Evolutionary conservation across 164 flowering plant species (phyloP), one percentile per base, ranked within the genome.

Genomic region (Umbellularia californica): DNA sequence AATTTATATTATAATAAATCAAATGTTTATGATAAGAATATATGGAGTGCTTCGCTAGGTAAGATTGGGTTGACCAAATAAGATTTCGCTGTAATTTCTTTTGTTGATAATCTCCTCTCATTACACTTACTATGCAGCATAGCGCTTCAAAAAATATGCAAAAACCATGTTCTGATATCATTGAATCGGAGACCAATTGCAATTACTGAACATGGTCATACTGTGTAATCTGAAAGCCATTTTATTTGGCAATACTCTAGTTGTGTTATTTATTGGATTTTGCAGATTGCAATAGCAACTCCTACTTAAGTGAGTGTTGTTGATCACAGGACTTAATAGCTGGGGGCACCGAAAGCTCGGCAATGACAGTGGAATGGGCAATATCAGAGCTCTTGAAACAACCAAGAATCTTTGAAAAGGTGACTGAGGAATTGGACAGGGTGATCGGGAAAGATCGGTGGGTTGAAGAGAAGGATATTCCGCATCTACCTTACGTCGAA

Each of bases 331-430:
- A 93, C 65, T 41, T 91, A 65, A 83, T 90, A 0, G 90, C 92
- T 0, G 97, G 90, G 5, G 96, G 95, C 15, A 90, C 90, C 0
- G 98, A 93, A 78, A 91, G 88, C 77, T 84, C 94, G 1, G 86
- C 94, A 0, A 87, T 87, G 75, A 88, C 89, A 0, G 88, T 90
- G 2, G 97, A 94, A 78, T 94, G 98, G 98, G 93, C 94, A 0
- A 79, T 94, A 0, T 81, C 92, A 0, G 94, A 90, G 77, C 81
- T 92, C 23, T 33, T 92, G 47, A 85, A 70, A 24, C 83, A 82
- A 24, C 97, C 98, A 0, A 79, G 85, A 28, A 72, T 88, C 0
- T 76, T 88, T 58, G 65, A 81, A 7, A 87, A 83, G 73, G 97
- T 92, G 0, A 78, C 81, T 0, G 89, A 90, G 70, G 98, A 94